Base-by-base conservation (phyloP, 2,329 filamentous ascomycete genomes). In the Aspergillus proliferans region DNA sequence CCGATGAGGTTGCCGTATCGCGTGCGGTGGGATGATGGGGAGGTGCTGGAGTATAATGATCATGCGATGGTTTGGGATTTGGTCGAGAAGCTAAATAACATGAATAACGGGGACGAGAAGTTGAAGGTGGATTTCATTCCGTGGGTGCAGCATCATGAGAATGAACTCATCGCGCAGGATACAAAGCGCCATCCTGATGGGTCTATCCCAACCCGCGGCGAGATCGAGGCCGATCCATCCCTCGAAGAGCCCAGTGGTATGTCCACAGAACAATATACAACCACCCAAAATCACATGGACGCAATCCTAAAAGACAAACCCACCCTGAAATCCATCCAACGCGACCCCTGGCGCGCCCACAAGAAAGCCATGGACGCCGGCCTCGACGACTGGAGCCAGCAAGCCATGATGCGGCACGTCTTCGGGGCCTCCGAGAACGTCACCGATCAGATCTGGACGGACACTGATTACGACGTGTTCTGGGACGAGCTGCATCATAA, bases 401-500 rank as follows among this genome's bases (percentile, higher is more conserved):
- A 58, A 41, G 57, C 53, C 7, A 56, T 58, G 51, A 59, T 63
- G 43, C 66, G 67, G 4, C 54, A 71, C 30, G 58, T 65, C 2
- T 60, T 73, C 12, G 56, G 60, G 14, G 61, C 66, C 0, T 64
- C 65, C 36, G 57, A 64, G 8, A 72, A 73, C 42, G 61, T 67
- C 8, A 71, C 70, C 0, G 71, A 72, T 15, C 61, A 66, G 38
- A 63, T 69, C 22, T 62, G 61, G 28, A 61, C 54, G 45, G 15
- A 59, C 51, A 36, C 50, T 51, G 66, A 68, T 49, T 68, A 67
- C 43, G 59, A 67, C 30, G 51, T 67, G 7, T 63, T 67, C 38
- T 66, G 64, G 64, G 60, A 68, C 24, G 62, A 68, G 45, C 55
- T 63, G 51, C 57, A 64, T 45, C 64, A 66, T 44, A 66, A 67